A percentile compares a stretch with the other conserved stretches of the same genome.
phyloP scores from a whole-genome alignment of 345 rosid species.

The Trapa incisa region DNA sequence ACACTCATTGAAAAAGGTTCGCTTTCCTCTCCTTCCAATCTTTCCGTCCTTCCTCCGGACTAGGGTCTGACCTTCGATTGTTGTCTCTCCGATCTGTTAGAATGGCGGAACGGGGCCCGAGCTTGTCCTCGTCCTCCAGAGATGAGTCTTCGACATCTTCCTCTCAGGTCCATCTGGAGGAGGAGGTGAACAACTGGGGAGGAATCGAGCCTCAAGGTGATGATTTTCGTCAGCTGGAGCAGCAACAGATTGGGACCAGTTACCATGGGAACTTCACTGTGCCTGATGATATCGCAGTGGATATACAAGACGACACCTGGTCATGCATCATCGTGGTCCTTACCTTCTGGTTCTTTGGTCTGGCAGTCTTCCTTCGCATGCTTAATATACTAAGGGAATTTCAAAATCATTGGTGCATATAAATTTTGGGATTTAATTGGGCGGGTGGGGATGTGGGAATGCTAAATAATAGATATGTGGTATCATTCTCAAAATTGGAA shows the following conservation, averaged over 20 bases:
- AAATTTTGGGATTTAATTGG: neutral
- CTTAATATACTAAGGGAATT: neutral
- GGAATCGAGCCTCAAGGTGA: slow-evolving; percentile 12
- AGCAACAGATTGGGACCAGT: slow-evolving; percentile 27
- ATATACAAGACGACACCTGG: slow-evolving; percentile 62
- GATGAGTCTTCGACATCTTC: slow-evolving; percentile 1
- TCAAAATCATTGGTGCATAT: neutral
- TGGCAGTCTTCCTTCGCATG: slow-evolving; percentile 17
- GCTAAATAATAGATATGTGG: neutral
- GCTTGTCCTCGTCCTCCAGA: slow-evolving; percentile 8
- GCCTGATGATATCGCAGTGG: slow-evolving; percentile 25
- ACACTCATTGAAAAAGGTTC: slow-evolving; percentile 5
- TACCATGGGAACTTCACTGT: slow-evolving; percentile 20
- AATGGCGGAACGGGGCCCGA: slow-evolving; percentile 43
- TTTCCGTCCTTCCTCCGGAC: slow-evolving; percentile 2
- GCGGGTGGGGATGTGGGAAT: neutral
- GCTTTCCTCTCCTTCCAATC: slow-evolving; percentile 2
- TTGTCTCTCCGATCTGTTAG: neutral
- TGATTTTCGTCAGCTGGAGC: slow-evolving; percentile 22
- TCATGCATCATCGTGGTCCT: slow-evolving; percentile 72
- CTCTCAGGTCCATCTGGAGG: slow-evolving; percentile 30
- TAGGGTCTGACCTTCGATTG: slow-evolving; percentile 15
- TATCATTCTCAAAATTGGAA: too few relatives aligned
- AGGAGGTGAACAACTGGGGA: slow-evolving; percentile 21
- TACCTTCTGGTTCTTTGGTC: slow-evolving; percentile 88